Base-by-base conservation (phyloP, 164 flowering plant genomes). In the Berberis vulgaris region DNA sequence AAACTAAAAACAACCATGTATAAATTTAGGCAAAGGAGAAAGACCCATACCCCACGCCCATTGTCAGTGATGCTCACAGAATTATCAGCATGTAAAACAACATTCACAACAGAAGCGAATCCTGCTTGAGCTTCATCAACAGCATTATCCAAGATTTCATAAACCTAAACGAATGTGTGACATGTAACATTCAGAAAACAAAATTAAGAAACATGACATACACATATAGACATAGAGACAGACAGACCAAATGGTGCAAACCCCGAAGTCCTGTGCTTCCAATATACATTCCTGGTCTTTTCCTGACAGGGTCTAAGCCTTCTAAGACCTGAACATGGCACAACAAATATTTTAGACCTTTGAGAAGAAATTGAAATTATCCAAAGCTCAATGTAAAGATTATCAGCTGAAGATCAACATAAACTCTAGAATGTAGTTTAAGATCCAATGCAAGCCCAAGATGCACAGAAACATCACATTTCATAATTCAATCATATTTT, bases 61-160 rank as follows among this genome's bases (percentile, higher is more conserved):
- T 95, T 84, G 73, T 95, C 97, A 65, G 84, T 80, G 68, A 95
- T 80, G 86, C 97, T 76, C 69, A 95, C 99, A 65, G 97, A 87
- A 74, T 80, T 80, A 70, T 95, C 97, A 40, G 84, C 79, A 80
- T 57, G 79, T 49, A 95, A 73, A 70, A 80, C 76, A 70, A 91
- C 96, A 65, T 84, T 83, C 45, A 95, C 67, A 62, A 74, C 78
- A 56, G 96, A 77, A 54, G 99, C 97, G 76, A 74, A 88, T 53
- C 99, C 99, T 6, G 97, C 99, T 77, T 91, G 99, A 45, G 94
- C 96, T 81, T 95, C 97, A 80, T 91, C 99, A 64, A 95, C 72
- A 42, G 92, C 97, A 80, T 95, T 95, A 69, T 95, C 99, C 77
- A 95, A 74, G 65, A 95, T 95, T 73, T 95, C 99, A 82, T 86